Evolutionary conservation across 1,284 basidiomycete species (phyloP).

Genomic region (Fomitopsis palustris): DNA sequence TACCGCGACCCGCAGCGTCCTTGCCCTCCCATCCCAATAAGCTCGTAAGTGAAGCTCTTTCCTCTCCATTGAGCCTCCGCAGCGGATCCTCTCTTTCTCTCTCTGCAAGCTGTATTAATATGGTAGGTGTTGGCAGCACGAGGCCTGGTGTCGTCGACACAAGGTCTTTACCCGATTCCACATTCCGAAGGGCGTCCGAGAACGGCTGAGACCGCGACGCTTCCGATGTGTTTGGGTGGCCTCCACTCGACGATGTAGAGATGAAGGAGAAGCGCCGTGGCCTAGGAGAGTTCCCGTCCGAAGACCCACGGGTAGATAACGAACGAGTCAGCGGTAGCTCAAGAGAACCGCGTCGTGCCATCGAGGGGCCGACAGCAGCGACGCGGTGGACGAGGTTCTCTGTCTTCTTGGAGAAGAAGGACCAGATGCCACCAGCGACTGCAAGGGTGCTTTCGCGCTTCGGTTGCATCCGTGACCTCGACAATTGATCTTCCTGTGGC

Average conservation of each 20-base stretch:
- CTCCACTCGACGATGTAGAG: conserved; percentile 19
- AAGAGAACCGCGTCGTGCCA: conserved; percentile 33
- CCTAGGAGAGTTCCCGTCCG: conserved; percentile 21
- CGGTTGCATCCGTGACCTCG: conserved; percentile 8
- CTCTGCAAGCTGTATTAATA: conserved; percentile 47
- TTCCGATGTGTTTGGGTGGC: conserved; percentile 6
- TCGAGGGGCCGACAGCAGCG: conserved; percentile 28
- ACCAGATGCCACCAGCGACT: conserved; percentile 34
- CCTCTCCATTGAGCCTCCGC: conserved; percentile 48
- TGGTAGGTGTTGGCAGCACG: conserved; percentile 38
- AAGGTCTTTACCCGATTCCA: conserved; percentile 36
- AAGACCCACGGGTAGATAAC: conserved; percentile 4
- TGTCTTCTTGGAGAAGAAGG: conserved; percentile 41
- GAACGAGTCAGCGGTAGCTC: conserved; percentile 30
- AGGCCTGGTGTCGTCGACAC: conserved; percentile 55
- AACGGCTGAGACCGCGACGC: conserved; percentile 26
- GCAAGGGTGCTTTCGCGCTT: conserved; percentile 22
- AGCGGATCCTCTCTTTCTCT: conserved; percentile 38
- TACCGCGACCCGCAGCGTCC: conserved; percentile 39
- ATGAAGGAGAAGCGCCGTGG: conserved; percentile 46
- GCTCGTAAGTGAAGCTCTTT: conserved; percentile 46
- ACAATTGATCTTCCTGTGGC: conserved; percentile 13
- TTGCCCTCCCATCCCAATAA: conserved; percentile 58
- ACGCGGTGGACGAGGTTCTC: conserved; percentile 32
- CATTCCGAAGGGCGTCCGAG: conserved; percentile 33